A percentile compares a stretch with the other conserved stretches of the same genome.
These are phyloP conservation scores for Xylariaceae sp. DNA, from an alignment of 2,329 filamentous ascomycete genomes.

Conservation along the genomic window DNA sequence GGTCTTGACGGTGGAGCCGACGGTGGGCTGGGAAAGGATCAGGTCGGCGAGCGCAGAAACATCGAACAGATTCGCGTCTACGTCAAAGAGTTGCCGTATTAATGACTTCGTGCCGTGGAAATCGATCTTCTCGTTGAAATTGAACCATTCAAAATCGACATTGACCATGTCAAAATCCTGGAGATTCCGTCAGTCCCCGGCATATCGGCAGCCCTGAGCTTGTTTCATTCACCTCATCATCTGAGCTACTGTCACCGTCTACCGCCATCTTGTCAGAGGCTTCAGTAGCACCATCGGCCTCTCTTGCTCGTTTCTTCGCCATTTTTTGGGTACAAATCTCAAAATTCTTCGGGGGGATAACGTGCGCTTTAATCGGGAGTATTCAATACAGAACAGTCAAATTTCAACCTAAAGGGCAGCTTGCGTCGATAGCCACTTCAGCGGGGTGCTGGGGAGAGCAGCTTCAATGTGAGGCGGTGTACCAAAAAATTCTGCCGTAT, in stretches of 20 bases:
- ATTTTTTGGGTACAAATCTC: too few relatives aligned
- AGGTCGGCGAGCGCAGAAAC: constrained; percentile 86
- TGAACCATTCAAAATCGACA: constrained; percentile 99
- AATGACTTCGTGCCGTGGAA: constrained; percentile 95
- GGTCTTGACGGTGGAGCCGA: constrained; percentile 97
- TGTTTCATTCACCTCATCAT: constrained; percentile 57
- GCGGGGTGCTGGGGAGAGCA: constrained; percentile 2
- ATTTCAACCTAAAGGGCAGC: constrained; percentile 4
- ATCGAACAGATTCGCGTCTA: constrained; percentile 84
- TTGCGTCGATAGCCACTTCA: not conserved
- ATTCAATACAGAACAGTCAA: not conserved
- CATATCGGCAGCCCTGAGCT: not conserved
- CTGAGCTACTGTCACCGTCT: constrained; percentile 56
- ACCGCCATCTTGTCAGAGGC: constrained; percentile 57
- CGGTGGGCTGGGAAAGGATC: constrained; percentile 82
- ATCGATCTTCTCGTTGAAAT: constrained; percentile 86
- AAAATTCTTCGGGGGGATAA: too few relatives aligned
- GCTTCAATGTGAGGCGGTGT: constrained; percentile 33
- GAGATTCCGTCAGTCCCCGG: constrained; percentile 24
- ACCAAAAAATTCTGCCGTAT: constrained; percentile 45
- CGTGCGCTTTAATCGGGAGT: not conserved
- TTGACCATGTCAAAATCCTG: constrained; percentile 91
- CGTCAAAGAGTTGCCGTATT: constrained; percentile 89
- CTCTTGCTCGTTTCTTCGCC: constrained; percentile 60
- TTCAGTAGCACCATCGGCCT: constrained; percentile 53